Conservation (phyloP, 2,329 filamentous ascomycete species). For the Dothideomycetes sp. region DNA sequence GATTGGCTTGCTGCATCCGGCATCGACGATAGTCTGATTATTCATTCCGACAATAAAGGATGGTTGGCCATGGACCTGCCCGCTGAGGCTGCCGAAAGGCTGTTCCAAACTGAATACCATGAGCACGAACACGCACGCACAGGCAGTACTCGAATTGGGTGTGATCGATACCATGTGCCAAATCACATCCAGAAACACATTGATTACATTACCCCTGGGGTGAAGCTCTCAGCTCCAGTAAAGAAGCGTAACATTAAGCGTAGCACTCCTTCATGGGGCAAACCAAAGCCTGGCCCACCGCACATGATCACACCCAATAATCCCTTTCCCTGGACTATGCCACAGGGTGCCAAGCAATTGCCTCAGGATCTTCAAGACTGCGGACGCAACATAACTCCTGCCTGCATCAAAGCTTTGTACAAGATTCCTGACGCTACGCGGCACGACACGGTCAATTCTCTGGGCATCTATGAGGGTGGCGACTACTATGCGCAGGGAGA, state of each 20-base stretch:
- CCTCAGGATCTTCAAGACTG: slow-evolving; percentile 11
- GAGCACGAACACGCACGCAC: no score
- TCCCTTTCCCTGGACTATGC: slow-evolving; percentile 10
- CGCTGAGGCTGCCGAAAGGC: no score
- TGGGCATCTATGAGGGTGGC: slow-evolving; percentile 12
- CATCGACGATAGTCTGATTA: background rate
- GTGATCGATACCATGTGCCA: slow-evolving; percentile 22
- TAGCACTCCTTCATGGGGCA: slow-evolving; percentile 5
- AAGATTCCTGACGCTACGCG: slow-evolving; percentile 10
- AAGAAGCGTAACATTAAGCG: background rate
- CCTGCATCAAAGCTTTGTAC: slow-evolving; percentile 11
- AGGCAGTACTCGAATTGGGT: no score
- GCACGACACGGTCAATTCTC: slow-evolving; percentile 21
- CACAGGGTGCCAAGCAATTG: slow-evolving; percentile 13
- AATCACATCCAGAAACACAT: slow-evolving; percentile 12
- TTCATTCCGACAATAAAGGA: no score
- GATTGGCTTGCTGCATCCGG: background rate
- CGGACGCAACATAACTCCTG: slow-evolving; percentile 5
- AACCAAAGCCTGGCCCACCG: no score
- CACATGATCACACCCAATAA: slow-evolving; percentile 5
- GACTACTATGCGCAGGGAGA: slow-evolving; percentile 12
- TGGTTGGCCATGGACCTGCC: no score
- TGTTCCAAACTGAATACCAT: no score
- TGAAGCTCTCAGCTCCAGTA: slow-evolving; percentile 11
- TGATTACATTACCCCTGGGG: slow-evolving; percentile 17